phyloP scores from a whole-genome alignment of 1,284 basidiomycete genomes.

The Ustilago xerochloae region DNA sequence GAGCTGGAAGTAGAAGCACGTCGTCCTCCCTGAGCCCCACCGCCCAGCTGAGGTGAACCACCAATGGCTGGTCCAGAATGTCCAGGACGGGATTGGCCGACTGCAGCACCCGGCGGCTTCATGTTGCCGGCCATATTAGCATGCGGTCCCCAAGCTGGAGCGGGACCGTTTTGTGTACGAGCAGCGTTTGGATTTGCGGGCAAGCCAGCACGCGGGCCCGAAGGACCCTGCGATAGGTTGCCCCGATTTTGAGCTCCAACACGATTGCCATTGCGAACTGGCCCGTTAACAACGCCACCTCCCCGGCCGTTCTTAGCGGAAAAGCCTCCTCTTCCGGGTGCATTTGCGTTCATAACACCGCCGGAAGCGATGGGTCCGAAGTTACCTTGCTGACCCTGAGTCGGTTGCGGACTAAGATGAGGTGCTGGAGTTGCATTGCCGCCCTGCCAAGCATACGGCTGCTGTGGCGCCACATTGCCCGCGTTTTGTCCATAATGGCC shows the following conservation, averaged over 20 bases:
- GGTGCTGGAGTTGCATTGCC: slow-evolving; percentile 10
- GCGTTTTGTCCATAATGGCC: slow-evolving; percentile 3
- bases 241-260: slow-evolving; percentile 21
- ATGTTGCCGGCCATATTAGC: background rate
- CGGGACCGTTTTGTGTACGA: slow-evolving; percentile 16
- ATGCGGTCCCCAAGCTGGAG: background rate
- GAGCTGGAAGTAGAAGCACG: slow-evolving; percentile 29
- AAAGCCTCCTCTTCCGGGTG: background rate
- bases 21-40: slow-evolving; percentile 7
- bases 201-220: slow-evolving; percentile 17
- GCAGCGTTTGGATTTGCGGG: slow-evolving; percentile 24
- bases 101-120: background rate
- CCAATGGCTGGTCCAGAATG: background rate
- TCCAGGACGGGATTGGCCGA: background rate
- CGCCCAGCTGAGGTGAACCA: background rate
- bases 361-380: slow-evolving; percentile 15
- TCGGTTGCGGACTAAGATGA: slow-evolving; percentile 20
- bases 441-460: slow-evolving; percentile 33
- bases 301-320: slow-evolving; percentile 3
- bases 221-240: slow-evolving; percentile 5
- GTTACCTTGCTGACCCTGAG: slow-evolving; percentile 13
- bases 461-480: slow-evolving; percentile 8
- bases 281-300: background rate
- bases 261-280: slow-evolving; percentile 15
- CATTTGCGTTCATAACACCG: slow-evolving; percentile 7